Evolutionary conservation across 352 stramenopile species (phyloP).

Genomic region (Globisporangium recalcitrans): DNA sequence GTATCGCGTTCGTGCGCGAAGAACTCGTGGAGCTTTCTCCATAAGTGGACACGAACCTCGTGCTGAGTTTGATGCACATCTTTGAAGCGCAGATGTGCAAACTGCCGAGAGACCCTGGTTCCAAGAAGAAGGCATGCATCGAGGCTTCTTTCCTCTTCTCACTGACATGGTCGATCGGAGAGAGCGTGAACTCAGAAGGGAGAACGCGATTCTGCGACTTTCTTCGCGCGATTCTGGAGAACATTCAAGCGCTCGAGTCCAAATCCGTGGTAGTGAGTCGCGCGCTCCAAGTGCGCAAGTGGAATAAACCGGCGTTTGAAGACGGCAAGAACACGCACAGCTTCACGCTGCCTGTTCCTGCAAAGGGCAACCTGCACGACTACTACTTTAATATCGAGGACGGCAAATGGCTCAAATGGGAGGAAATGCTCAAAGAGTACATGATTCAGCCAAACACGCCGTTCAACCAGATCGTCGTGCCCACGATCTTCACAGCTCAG

Average conservation of each 20-base stretch:
- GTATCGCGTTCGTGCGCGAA: constrained; percentile 85
- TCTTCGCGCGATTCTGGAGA: constrained; percentile 68
- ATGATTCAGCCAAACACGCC: constrained; percentile 80
- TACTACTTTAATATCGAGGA: constrained; percentile 84
- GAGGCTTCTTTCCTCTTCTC: constrained; percentile 89
- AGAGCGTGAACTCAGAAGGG: constrained; percentile 69
- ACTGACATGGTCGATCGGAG: constrained; percentile 89
- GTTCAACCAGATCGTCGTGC: constrained; percentile 92
- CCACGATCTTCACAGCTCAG: constrained; percentile 91
- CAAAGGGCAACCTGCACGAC: constrained; percentile 78
- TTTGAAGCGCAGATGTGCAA: constrained; percentile 75
- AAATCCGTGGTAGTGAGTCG: constrained; percentile 75
- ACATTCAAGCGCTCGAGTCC: constrained; percentile 56
- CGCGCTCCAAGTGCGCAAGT: constrained; percentile 79
- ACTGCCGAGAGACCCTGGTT: constrained; percentile 59
- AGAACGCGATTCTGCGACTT: constrained; percentile 79
- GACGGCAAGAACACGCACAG: constrained; percentile 49
- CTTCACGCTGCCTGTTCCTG: constrained; percentile 46
- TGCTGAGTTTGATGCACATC: constrained; percentile 85
- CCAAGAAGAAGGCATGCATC: constrained; percentile 57
- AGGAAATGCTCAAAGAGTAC: constrained; percentile 85
- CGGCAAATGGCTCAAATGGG: constrained; percentile 89
- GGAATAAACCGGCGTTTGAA: constrained; percentile 67
- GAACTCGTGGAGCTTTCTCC: constrained; percentile 82
- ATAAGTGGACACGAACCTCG: constrained; percentile 89